These are phyloP conservation scores for Auriscalpium vulgare DNA, from an alignment of 768 basidiomycete genomes.

Conservation along the genomic window DNA sequence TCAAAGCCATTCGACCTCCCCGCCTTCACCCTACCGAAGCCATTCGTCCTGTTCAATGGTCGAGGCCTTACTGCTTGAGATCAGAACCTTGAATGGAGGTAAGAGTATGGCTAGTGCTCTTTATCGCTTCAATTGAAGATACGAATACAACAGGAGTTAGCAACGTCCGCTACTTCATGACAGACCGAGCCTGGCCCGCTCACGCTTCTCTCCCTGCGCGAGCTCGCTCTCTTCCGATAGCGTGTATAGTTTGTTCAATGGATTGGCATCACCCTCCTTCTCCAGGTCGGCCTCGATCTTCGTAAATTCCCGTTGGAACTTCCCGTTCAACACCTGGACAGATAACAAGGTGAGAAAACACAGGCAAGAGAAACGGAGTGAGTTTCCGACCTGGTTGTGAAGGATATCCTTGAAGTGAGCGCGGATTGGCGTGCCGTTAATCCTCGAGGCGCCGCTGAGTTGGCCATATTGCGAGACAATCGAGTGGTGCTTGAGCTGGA, in stretches of 20 bases:
- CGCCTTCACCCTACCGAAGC: not conserved
- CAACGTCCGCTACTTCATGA: conserved; percentile 16
- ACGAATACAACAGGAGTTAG: no score
- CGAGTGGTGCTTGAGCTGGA: conserved; percentile 53
- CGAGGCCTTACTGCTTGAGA: no score
- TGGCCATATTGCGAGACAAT: conserved; percentile 57
- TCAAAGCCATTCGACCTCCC: not conserved
- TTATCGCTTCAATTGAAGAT: no score
- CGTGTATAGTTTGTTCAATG: conserved; percentile 45
- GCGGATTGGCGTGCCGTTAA: conserved; percentile 42
- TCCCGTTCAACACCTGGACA: conserved; percentile 46
- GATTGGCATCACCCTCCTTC: conserved; percentile 45
- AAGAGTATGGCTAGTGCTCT: no score
- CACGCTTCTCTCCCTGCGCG: conserved; percentile 51
- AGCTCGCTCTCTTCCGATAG: conserved; percentile 44
- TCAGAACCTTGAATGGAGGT: no score
- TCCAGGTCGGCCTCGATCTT: conserved; percentile 49
- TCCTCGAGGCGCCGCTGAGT: conserved; percentile 45
- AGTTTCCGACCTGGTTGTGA: conserved; percentile 39
- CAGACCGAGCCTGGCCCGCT: conserved; percentile 39
- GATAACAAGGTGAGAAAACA: not conserved
- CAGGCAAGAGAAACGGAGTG: not conserved
- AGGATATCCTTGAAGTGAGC: conserved; percentile 52
- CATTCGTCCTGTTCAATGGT: not conserved
- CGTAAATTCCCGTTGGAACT: conserved; percentile 48